Evolutionary conservation across 1,284 basidiomycete genomes (phyloP).

Genomic region (Cutaneotrichosporon sp.): DNA sequence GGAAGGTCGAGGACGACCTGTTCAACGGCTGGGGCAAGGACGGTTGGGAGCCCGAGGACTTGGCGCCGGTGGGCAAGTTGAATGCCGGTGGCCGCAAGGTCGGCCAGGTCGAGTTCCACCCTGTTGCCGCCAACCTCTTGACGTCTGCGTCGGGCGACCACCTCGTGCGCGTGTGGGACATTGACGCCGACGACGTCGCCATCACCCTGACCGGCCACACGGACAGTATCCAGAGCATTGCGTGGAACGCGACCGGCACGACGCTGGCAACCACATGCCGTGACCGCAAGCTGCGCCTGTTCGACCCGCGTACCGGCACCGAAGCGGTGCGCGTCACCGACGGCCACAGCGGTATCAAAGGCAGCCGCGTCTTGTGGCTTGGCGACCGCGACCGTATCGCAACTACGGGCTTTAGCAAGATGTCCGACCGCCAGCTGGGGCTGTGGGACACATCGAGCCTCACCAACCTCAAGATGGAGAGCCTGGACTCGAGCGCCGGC

Average conservation of each 20-base stretch:
- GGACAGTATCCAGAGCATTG: conserved; percentile 81
- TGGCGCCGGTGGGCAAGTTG: conserved; percentile 61
- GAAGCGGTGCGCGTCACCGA: conserved; percentile 76
- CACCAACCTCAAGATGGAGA: conserved; percentile 66
- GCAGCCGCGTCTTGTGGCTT: conserved; percentile 84
- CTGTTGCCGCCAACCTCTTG: conserved; percentile 79
- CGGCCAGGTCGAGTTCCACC: conserved; percentile 92
- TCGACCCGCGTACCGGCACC: conserved; percentile 75
- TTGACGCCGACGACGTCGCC: conserved; percentile 61
- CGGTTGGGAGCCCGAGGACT: conserved; percentile 72
- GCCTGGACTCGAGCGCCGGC: conserved; percentile 81
- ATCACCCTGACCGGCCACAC: conserved; percentile 67
- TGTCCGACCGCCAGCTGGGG: conserved; percentile 83
- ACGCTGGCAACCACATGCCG: conserved; percentile 69
- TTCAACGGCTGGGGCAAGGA: conserved; percentile 87
- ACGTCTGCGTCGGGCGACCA: conserved; percentile 85
- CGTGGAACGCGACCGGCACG: conserved; percentile 78
- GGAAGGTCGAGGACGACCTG: conserved; percentile 64
- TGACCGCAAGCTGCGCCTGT: conserved; percentile 86
- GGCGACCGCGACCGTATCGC: conserved; percentile 81
- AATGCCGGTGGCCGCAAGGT: conserved; percentile 63
- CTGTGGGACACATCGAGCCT: conserved; percentile 78
- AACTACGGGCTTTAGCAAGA: conserved; percentile 91
- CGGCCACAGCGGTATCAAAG: conserved; percentile 90
- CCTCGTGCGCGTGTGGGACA: conserved; percentile 85